These are phyloP conservation scores for Colletotrichum sp. DNA, from an alignment of 2,329 filamentous ascomycete species.

Conservation along the genomic window DNA sequence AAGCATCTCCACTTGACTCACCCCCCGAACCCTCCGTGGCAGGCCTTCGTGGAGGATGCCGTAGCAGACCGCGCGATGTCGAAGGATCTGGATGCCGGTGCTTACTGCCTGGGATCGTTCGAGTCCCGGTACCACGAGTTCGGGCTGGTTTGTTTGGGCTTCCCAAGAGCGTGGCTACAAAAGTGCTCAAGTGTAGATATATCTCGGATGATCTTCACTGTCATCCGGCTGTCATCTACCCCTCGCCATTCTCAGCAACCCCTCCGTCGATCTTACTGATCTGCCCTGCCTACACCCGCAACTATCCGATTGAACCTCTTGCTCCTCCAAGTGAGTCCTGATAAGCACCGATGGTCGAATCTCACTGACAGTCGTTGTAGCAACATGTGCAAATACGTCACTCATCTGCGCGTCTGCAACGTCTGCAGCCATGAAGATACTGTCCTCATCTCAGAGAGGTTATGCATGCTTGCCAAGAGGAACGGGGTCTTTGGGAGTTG, in stretches of 20 bases:
- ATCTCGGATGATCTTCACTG: background rate
- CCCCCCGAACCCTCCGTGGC: background rate
- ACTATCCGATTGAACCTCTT: background rate
- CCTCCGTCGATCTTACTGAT: background rate
- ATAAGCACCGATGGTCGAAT: no score
- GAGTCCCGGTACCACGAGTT: background rate
- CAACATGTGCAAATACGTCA: constrained; percentile 42
- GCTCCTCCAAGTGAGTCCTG: background rate
- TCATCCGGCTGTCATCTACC: background rate
- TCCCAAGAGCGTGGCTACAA: background rate
- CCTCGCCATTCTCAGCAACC: background rate
- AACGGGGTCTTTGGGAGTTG: constrained; percentile 41
- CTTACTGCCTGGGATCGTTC: background rate
- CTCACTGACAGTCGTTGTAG: background rate
- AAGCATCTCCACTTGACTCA: background rate
- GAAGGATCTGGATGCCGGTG: background rate
- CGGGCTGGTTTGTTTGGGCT: background rate
- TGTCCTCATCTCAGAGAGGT: constrained; percentile 40
- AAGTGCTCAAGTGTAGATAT: background rate
- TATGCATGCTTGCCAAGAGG: constrained; percentile 32
- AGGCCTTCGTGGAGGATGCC: background rate
- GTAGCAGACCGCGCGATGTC: background rate
- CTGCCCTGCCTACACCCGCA: background rate
- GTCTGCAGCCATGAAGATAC: constrained; percentile 37
- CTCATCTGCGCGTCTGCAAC: constrained; percentile 38